Conservation (phyloP, 805 yeast species). For the Saccharomycopsis guyanensis region DNA sequence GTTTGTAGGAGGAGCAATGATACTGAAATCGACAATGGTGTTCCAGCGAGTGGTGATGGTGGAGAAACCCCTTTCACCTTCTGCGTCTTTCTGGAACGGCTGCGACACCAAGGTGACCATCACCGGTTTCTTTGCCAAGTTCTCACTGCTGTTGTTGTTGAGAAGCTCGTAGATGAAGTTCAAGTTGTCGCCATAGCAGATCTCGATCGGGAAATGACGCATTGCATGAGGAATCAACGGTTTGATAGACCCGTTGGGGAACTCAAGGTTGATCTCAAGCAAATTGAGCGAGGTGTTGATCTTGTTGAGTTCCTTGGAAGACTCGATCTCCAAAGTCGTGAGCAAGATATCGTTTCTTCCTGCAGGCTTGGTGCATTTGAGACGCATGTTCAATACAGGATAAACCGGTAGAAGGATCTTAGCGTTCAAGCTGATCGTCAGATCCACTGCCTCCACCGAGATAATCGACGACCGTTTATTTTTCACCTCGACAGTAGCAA, state of each 20-base stretch:
- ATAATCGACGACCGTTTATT: constrained; percentile 7
- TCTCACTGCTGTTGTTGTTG: constrained; percentile 26
- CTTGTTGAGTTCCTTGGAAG: constrained; percentile 30
- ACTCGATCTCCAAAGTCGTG: constrained; percentile 34
- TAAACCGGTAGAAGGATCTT: constrained; percentile 21
- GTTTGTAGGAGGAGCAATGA: constrained; percentile 36
- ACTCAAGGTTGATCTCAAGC: constrained; percentile 23
- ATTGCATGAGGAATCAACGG: constrained; percentile 17
- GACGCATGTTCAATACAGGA: constrained; percentile 30
- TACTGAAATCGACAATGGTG: constrained; percentile 34
- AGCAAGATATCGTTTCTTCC: constrained; percentile 36
- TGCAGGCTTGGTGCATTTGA: constrained; percentile 39
- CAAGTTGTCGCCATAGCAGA: constrained; percentile 29
- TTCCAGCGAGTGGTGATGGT: constrained; percentile 33
- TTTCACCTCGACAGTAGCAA: not conserved
- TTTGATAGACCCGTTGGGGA: constrained; percentile 21
- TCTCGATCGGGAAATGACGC: constrained; percentile 26
- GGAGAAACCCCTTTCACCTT: constrained; percentile 1
- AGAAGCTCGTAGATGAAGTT: constrained; percentile 31
- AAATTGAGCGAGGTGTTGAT: constrained; percentile 17
- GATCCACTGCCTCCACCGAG: constrained; percentile 1
- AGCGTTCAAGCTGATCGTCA: constrained; percentile 17
- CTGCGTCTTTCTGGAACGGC: constrained; percentile 20
- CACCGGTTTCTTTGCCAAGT: constrained; percentile 26
- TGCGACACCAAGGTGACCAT: constrained; percentile 25